Evolutionary conservation across 257 asterid genomes (phyloP).

Genomic region (Petunia axillaris): DNA sequence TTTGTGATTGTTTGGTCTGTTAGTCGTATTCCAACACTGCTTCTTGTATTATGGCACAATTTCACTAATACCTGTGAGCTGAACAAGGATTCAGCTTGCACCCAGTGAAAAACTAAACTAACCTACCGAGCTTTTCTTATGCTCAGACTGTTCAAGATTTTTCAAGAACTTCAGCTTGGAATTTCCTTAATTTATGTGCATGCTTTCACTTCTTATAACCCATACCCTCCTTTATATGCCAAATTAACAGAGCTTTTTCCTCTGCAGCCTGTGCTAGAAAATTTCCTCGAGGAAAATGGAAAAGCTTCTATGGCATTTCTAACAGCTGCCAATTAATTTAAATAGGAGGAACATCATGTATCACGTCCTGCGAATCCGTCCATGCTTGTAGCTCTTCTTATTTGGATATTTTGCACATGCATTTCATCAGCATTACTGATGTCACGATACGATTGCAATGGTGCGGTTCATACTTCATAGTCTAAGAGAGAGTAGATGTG

Average conservation of each 20-base stretch:
- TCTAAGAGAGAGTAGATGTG: no score
- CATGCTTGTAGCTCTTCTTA: conserved; percentile 7
- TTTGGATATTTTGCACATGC: conserved; percentile 9
- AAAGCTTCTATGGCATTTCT: conserved; percentile 52
- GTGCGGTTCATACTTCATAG: no score
- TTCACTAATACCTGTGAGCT: background rate
- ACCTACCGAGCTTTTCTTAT: background rate
- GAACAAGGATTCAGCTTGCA: conserved; percentile 8
- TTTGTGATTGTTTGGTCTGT: conserved; percentile 18
- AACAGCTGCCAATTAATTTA: conserved; percentile 46
- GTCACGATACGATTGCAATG: background rate
- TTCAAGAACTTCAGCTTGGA: conserved; percentile 5
- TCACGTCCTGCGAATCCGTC: background rate
- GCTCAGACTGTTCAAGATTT: background rate
- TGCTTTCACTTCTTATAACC: background rate
- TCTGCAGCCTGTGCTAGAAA: conserved; percentile 56
- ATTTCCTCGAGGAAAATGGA: conserved; percentile 56
- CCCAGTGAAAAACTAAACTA: background rate
- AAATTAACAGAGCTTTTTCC: background rate
- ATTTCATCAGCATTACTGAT: background rate
- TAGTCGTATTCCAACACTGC: background rate
- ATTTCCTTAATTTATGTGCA: conserved; percentile 3
- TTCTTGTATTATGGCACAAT: background rate
- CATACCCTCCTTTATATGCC: background rate
- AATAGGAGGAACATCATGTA: background rate